These are phyloP conservation scores for Cryptococcus sp. DNA, from an alignment of 1,284 basidiomycete species.

Conservation along the genomic window DNA sequence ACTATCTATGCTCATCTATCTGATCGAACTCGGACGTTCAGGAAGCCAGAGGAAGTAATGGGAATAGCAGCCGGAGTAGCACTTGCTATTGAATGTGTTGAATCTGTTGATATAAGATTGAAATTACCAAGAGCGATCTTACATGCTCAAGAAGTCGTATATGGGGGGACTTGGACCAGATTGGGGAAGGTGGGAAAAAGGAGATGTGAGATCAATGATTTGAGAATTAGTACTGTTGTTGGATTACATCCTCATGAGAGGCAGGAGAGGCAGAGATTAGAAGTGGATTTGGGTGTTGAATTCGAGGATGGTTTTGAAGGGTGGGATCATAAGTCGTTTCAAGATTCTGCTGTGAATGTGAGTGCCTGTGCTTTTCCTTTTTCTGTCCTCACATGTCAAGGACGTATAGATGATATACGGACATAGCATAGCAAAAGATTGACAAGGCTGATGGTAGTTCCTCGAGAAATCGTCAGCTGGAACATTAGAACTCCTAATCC, in stretches of 20 bases:
- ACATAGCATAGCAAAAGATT: neutral
- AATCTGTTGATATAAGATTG: conserved; percentile 15
- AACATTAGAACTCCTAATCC: conserved; percentile 70
- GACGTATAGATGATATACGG: too few relatives aligned
- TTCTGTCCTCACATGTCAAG: too few relatives aligned
- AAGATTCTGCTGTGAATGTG: conserved; percentile 50
- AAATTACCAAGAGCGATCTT: conserved; percentile 35
- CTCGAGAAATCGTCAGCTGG: conserved; percentile 56
- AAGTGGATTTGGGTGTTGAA: conserved; percentile 53
- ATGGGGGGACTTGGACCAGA: conserved; percentile 9
- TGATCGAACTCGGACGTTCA: conserved; percentile 8
- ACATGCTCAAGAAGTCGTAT: conserved; percentile 24
- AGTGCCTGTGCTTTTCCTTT: too few relatives aligned
- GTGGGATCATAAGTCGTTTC: conserved; percentile 49
- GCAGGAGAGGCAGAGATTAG: conserved; percentile 63
- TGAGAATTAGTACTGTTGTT: conserved; percentile 61
- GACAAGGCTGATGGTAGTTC: conserved; percentile 29
- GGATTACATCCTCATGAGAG: conserved; percentile 72
- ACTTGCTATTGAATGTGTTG: conserved; percentile 23
- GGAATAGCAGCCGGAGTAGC: conserved; percentile 16
- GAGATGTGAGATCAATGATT: conserved; percentile 48
- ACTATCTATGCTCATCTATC: conserved; percentile 25
- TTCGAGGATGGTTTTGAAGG: conserved; percentile 35
- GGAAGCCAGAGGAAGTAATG: conserved; percentile 23
- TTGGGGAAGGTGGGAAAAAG: neutral